Base-by-base conservation (phyloP, 306 rosid genomes). In the Benincasa hispida region DNA sequence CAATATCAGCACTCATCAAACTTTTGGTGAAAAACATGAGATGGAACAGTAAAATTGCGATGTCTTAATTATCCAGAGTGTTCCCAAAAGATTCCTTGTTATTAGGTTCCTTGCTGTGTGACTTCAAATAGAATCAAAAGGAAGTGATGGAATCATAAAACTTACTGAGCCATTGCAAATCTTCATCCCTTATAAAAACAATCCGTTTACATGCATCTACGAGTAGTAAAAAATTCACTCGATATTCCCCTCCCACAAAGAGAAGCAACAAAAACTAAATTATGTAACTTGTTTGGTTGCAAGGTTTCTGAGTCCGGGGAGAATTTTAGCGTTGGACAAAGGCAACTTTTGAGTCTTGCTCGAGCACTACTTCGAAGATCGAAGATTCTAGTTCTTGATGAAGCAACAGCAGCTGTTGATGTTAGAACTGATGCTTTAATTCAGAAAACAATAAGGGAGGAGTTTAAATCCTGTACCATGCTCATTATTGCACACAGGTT, bases 351-450 rank as follows among this genome's bases (percentile, higher is more conserved):
- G 75, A 91, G 97, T 84, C 91, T 93, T 78, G 90, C 93, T n/a
- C 87, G 98, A 78, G 96, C 98, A 45, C 81, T 93, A 73, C 83
- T 93, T 77, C 82, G 92, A 60, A 85, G 96, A 83, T 89, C 98
- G 7, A 93, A 89, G 84, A 88, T 93, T 75, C 90, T 93, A 11
- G 97, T 93, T 51, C 88, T 93, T 32, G 98, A 93, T 51, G 98
- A 93, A 86, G 98, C 98, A 41, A 93, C 98, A 42, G 98, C 97
- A 42, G 91, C 98, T 41, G 97, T 93, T 27, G 98, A 93, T 84
- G 98, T 93, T 66, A 80, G 96, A 86, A 93, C 98, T 22, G 98
- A 93, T 78, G 91, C 97, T 58, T 92, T 91, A 48, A 89, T 93
- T 68, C 98, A 93, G 86, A 91, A 91, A 86, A 91, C 98, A 28